These are phyloP conservation scores for Podaxis sp. DNA, from an alignment of 768 basidiomycete genomes.

Conservation along the genomic window DNA sequence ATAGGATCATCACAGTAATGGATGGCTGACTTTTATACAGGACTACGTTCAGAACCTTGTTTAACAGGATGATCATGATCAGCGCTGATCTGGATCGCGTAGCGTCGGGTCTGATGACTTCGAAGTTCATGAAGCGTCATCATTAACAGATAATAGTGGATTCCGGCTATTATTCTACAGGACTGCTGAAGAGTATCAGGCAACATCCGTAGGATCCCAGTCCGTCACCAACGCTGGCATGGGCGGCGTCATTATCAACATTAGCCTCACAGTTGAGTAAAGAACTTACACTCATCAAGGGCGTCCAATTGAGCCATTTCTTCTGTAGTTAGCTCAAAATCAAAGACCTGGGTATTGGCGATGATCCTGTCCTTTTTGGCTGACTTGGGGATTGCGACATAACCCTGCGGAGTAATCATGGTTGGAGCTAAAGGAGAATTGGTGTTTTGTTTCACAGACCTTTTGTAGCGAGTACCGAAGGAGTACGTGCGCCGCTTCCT, in stretches of 20 bases:
- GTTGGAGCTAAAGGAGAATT: neutral
- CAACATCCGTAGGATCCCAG: constrained; percentile 34
- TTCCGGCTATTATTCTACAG: neutral
- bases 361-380: constrained; percentile 50
- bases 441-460: constrained; percentile 32
- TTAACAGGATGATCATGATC: constrained; percentile 8
- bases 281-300: constrained; percentile 50
- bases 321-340: constrained; percentile 53
- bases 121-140: constrained; percentile 1
- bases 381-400: constrained; percentile 67
- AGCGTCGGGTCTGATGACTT: neutral
- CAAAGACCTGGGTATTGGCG: constrained; percentile 58
- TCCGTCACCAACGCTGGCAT: constrained; percentile 40
- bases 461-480: constrained; percentile 81
- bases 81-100: constrained; percentile 8
- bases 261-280: neutral
- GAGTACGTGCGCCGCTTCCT: constrained; percentile 57
- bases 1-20: neutral
- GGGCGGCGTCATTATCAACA: neutral
- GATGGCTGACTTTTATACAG: constrained; percentile 4
- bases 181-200: constrained; percentile 11
- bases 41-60: constrained; percentile 10
- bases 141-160: neutral
- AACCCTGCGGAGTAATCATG: constrained; percentile 37
- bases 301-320: constrained; percentile 52